A percentile compares a stretch with the other conserved stretches of the same genome.
These are phyloP conservation scores for Rhodosporidiobolus odoratus DNA, from an alignment of 768 basidiomycete genomes.

Conservation along the genomic window DNA sequence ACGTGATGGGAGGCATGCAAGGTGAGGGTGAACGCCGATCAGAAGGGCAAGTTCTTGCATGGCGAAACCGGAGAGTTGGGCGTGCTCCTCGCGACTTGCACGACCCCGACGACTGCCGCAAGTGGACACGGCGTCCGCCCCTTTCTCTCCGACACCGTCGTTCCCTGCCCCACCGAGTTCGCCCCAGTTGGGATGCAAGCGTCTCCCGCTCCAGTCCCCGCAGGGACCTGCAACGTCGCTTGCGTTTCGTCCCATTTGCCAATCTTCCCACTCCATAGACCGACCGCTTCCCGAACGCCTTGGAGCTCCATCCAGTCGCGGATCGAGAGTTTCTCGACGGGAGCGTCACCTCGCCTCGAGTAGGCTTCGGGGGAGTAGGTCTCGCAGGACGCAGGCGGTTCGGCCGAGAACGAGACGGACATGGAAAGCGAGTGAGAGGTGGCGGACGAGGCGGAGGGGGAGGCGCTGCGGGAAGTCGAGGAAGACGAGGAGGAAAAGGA, in stretches of 20 bases:
- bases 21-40: too few relatives aligned
- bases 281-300: slow-evolving; percentile 32
- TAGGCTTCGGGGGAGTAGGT: slow-evolving; percentile 28
- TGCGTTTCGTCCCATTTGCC: slow-evolving; percentile 19
- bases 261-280: slow-evolving; percentile 33
- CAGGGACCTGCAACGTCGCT: neutral
- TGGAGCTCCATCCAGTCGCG: slow-evolving; percentile 36
- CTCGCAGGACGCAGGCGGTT: slow-evolving; percentile 3
- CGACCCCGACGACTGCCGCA: slow-evolving; percentile 23
- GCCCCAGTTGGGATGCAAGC: neutral
- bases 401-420: slow-evolving; percentile 19
- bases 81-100: slow-evolving; percentile 25
- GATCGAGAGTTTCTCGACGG: slow-evolving; percentile 37
- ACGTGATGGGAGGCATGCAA: neutral
- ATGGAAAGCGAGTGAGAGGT: neutral
- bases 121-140: slow-evolving; percentile 1
- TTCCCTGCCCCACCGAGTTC: neutral
- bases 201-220: neutral
- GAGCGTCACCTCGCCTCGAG: slow-evolving; percentile 22
- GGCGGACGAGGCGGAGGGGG: slow-evolving; percentile 1
- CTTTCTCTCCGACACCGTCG: neutral
- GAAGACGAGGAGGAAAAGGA: slow-evolving; percentile 2
- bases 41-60: too few relatives aligned
- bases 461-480: neutral
- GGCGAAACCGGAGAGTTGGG: slow-evolving; percentile 16